Conservation (phyloP, 768 basidiomycete genomes). For the Mycena vulgaris region DNA sequence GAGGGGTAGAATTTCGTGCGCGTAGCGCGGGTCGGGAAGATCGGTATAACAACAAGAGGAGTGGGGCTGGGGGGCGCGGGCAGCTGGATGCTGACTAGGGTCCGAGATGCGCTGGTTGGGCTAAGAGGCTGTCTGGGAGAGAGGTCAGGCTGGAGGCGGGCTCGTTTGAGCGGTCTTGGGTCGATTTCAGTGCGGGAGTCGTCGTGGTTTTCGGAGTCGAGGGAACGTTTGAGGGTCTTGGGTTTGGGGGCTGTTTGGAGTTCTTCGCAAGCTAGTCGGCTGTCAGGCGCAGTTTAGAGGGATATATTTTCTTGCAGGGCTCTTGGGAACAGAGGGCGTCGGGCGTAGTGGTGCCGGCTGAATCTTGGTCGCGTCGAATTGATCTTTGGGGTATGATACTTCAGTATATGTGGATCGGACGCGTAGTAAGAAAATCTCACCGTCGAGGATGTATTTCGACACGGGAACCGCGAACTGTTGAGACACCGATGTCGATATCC, state of each 20-base stretch:
- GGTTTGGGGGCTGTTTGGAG: neutral
- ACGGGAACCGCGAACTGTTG: conserved; percentile 33
- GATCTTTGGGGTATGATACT: conserved; percentile 22
- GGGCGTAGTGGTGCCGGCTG: neutral
- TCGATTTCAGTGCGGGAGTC: conserved; percentile 27
- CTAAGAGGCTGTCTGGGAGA: neutral
- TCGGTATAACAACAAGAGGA: neutral
- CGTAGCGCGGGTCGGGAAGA: conserved; percentile 11
- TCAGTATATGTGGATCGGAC: neutral
- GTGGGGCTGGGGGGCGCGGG: neutral
- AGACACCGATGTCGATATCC: conserved; percentile 36
- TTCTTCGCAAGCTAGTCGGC: neutral
- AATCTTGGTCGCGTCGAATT: conserved; percentile 29
- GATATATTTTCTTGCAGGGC: neutral
- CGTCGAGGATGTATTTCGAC: conserved; percentile 36
- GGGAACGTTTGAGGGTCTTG: conserved; percentile 31
- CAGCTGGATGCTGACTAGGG: conserved; percentile 7
- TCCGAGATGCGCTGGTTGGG: neutral
- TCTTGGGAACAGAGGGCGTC: neutral
- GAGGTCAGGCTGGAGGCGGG: conserved; percentile 16
- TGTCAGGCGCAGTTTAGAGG: neutral
- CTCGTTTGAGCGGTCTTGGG: conserved; percentile 30
- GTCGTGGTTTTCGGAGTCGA: conserved; percentile 25
- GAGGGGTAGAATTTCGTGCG: conserved; percentile 25
- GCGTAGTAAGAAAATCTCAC: neutral